Evolutionary conservation across 768 basidiomycete species (phyloP).

Genomic region (Trametes coccinea): DNA sequence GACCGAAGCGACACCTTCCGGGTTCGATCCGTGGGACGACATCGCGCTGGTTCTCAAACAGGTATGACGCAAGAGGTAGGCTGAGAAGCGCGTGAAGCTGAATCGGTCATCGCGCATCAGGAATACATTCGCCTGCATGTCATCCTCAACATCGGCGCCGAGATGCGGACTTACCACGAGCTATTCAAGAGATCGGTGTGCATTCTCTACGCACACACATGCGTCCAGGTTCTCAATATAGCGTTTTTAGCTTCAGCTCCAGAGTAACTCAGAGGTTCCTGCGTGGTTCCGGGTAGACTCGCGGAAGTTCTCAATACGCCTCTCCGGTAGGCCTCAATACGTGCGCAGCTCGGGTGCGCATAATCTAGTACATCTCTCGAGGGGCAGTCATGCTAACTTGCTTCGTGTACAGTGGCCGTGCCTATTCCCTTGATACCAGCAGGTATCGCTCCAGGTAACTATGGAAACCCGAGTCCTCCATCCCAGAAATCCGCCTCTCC

Average conservation of each 20-base stretch:
- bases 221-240: constrained; percentile 38
- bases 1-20: constrained; percentile 18
- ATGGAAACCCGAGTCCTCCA: constrained; percentile 18
- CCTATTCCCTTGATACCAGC: constrained; percentile 12
- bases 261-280: constrained; percentile 23
- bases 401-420: background rate
- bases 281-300: constrained; percentile 46
- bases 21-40: constrained; percentile 30
- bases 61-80: constrained; percentile 17
- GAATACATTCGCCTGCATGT: constrained; percentile 59
- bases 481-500: constrained; percentile 7
- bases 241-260: constrained; percentile 22
- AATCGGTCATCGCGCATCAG: constrained; percentile 42
- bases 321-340: constrained; percentile 39
- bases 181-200: constrained; percentile 42
- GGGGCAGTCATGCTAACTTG: background rate
- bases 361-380: background rate
- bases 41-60: constrained; percentile 23
- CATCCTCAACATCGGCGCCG: constrained; percentile 48
- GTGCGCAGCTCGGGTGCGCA: constrained; percentile 18
- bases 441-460: constrained; percentile 7
- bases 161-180: constrained; percentile 46
- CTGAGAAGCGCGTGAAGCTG: constrained; percentile 41
- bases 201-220: background rate
- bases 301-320: constrained; percentile 40